These are phyloP conservation scores for Lycium ferocissimum DNA, from an alignment of 257 asterid genomes.

Conservation along the genomic window DNA sequence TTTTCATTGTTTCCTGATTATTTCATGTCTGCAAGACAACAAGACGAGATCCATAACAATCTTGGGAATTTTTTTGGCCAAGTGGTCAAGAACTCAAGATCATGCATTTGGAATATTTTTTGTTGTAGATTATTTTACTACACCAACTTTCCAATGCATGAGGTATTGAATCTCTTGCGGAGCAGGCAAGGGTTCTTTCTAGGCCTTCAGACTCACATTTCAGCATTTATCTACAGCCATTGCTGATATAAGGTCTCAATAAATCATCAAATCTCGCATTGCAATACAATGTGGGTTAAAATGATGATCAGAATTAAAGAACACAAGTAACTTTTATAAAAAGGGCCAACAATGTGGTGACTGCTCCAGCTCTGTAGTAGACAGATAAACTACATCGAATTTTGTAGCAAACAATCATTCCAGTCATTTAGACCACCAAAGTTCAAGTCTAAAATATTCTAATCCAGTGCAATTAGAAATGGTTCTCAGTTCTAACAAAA, in stretches of 20 bases:
- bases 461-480: background rate
- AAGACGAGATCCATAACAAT: background rate
- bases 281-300: background rate
- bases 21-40: background rate
- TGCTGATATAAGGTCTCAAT: background rate
- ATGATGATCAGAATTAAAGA: background rate
- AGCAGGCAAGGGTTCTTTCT: background rate
- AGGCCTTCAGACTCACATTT: background rate
- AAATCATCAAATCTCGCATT: background rate
- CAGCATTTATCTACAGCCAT: background rate
- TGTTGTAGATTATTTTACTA: background rate
- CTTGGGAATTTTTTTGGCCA: background rate
- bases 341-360: background rate
- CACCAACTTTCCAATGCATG: background rate
- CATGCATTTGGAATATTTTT: background rate
- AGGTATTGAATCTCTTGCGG: background rate
- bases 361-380: background rate
- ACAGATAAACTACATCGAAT: background rate
- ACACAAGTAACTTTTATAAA: background rate
- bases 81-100: background rate
- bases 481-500: slow-evolving; percentile 28
- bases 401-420: background rate
- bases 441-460: background rate
- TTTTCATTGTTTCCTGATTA: background rate
- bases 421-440: background rate